These are phyloP conservation scores for Phytomonas sp. DNA, from an alignment of 208 protist species.

Conservation along the genomic window DNA sequence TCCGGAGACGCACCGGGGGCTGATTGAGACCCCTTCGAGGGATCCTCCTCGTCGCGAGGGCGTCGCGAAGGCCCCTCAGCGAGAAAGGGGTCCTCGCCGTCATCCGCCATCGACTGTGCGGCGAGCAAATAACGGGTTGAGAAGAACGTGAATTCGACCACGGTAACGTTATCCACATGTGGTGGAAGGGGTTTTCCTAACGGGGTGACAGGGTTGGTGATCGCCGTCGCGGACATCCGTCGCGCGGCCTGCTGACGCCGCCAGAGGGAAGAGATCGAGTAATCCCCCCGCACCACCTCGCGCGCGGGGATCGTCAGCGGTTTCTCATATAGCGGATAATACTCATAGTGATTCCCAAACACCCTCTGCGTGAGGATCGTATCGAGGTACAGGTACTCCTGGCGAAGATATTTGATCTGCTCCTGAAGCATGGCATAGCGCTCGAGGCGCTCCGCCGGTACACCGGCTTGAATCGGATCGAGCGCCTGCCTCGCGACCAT, in stretches of 20 bases:
- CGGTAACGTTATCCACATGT: constrained; percentile 49
- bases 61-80: background rate
- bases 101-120: constrained; percentile 16
- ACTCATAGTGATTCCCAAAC: constrained; percentile 70
- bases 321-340: constrained; percentile 33
- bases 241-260: background rate
- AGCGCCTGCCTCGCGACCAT: constrained; percentile 19
- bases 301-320: constrained; percentile 6
- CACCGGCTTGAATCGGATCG: constrained; percentile 31
- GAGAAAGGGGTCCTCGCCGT: constrained; percentile 1
- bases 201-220: background rate
- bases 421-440: constrained; percentile 17
- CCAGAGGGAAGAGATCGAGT: background rate
- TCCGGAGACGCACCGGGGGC: background rate
- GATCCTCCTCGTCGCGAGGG: background rate
- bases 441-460: constrained; percentile 32
- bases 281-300: constrained; percentile 6
- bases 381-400: constrained; percentile 23
- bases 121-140: constrained; percentile 23
- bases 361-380: constrained; percentile 28
- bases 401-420: constrained; percentile 8
- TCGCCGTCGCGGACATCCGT: background rate
- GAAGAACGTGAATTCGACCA: constrained; percentile 21
- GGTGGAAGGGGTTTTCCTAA: background rate
- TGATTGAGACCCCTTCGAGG: background rate